Base-by-base conservation (phyloP, 352 stramenopile genomes). In the Thalassiosira ordinaria region DNA sequence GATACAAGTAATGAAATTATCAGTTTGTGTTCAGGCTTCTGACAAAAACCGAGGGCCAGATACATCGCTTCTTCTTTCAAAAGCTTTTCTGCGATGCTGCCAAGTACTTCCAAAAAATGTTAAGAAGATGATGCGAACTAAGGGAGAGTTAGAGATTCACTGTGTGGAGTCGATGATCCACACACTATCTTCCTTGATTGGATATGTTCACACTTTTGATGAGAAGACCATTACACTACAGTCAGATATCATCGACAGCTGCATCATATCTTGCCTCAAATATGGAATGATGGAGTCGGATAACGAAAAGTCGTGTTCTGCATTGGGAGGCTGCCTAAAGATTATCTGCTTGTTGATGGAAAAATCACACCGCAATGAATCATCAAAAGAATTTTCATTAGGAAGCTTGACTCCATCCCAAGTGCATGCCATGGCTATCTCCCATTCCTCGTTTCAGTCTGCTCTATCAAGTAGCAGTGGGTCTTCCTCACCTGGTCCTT, bases 371-470 rank as follows among this genome's bases (percentile, higher is more conserved):
- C 20, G 27, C 31, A 31, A 24, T 31, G 33, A 24, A 65, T 49
- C 18, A 65, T 24, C 13, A 77, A 22, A 24, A 39, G 24, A 51
- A 53, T 29, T 76, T 35, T 13, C 13, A 37, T 57, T 69, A 44
- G 52, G 49, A 51, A 62, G 35, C 26, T 65, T 86, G 27, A 65
- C 53, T 33, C 55, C 74, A 22, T 64, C 49, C 16, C 74, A 84
- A 46, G 53, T 86, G 29, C 79, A 86, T 78, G 61, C 65, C 11
- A 86, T 86, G 79, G 52, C 56, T 47, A 29, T 77, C 26, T 86
- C 79, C 65, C 79, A 86, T 71, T 86, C 79, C 1, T 76, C 77
- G 35, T 85, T 80, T 80, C 47, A 64, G 7, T 53, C 47, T 35
- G 37, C 37, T 33, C 14, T 67, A 41, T 67, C 59, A 8, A 24